Conservation (phyloP, 75 land plant species). For the Ceratopteris richardii region DNA sequence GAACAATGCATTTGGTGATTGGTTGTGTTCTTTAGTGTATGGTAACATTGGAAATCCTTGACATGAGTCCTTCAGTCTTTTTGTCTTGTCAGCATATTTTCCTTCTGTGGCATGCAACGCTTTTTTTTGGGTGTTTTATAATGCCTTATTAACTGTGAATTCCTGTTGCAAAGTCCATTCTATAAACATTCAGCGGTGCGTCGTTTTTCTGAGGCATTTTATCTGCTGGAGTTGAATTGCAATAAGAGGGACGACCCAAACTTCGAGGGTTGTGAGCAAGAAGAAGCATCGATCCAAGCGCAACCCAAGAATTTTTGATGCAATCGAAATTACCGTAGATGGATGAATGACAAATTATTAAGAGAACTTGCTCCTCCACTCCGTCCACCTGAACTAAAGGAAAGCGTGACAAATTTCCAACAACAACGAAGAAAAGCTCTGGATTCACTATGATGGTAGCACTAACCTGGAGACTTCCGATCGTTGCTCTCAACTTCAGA, state of each 20-base stretch:
- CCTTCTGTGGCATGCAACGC: not conserved
- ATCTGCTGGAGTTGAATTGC: not conserved
- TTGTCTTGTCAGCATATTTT: not conserved
- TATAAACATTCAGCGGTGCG: too few relatives aligned
- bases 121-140: not conserved
- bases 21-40: not conserved
- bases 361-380: slow-evolving; percentile 92
- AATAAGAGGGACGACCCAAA: not conserved
- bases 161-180: too few relatives aligned
- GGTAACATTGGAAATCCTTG: not conserved
- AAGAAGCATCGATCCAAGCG: not conserved
- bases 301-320: slow-evolving; percentile 3
- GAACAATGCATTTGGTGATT: not conserved
- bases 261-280: not conserved
- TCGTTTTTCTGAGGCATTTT: not conserved
- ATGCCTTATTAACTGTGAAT: not conserved
- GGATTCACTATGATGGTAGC: too few relatives aligned
- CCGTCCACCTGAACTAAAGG: too few relatives aligned
- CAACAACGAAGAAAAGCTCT: too few relatives aligned
- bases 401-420: too few relatives aligned
- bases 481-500: too few relatives aligned
- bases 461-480: too few relatives aligned
- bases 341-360: slow-evolving; percentile 82
- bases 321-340: slow-evolving; percentile 73
- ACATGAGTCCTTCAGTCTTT: not conserved